A percentile compares a stretch with the other conserved stretches of the same genome.
These are phyloP conservation scores for Xylaria sp. DNA, from an alignment of 2,329 filamentous ascomycete species.

Conservation along the genomic window DNA sequence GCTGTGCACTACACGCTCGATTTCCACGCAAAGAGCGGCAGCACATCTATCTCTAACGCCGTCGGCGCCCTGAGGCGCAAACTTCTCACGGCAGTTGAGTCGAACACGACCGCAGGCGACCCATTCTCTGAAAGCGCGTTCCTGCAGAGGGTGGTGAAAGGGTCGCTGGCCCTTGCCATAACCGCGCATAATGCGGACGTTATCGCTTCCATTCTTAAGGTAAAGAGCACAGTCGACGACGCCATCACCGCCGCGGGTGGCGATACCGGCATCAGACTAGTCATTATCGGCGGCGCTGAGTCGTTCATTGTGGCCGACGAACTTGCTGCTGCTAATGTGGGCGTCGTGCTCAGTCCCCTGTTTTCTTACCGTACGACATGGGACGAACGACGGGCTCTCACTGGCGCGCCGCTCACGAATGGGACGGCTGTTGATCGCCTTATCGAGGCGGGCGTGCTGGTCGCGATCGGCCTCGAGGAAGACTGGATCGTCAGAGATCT, in stretches of 20 bases:
- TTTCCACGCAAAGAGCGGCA: constrained; percentile 50
- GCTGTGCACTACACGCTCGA: constrained; percentile 65
- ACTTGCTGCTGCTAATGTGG: constrained; percentile 60
- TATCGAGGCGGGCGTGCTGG: constrained; percentile 61
- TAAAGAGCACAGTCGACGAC: constrained; percentile 63
- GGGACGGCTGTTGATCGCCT: constrained; percentile 65
- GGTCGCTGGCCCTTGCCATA: constrained; percentile 60
- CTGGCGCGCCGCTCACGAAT: constrained; percentile 69
- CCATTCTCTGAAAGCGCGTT: constrained; percentile 56
- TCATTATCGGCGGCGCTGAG: constrained; percentile 68
- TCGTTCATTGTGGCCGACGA: constrained; percentile 63
- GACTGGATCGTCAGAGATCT: constrained; percentile 68
- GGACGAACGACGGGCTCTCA: constrained; percentile 66
- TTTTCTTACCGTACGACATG: constrained; percentile 60
- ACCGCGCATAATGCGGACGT: constrained; percentile 67
- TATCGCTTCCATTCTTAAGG: constrained; percentile 62
- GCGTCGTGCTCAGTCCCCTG: constrained; percentile 65
- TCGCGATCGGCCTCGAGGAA: constrained; percentile 64
- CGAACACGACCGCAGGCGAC: constrained; percentile 45
- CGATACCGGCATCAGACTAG: constrained; percentile 50
- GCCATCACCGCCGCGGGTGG: constrained; percentile 37
- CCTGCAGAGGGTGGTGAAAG: constrained; percentile 59
- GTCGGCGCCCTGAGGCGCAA: constrained; percentile 22
- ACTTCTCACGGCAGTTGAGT: constrained; percentile 48
- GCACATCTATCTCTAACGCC: constrained; percentile 55